Evolutionary conservation across 1,284 basidiomycete species (phyloP), one percentile per base, ranked within the genome.

Genomic region (Pseudozyma pruni): DNA sequence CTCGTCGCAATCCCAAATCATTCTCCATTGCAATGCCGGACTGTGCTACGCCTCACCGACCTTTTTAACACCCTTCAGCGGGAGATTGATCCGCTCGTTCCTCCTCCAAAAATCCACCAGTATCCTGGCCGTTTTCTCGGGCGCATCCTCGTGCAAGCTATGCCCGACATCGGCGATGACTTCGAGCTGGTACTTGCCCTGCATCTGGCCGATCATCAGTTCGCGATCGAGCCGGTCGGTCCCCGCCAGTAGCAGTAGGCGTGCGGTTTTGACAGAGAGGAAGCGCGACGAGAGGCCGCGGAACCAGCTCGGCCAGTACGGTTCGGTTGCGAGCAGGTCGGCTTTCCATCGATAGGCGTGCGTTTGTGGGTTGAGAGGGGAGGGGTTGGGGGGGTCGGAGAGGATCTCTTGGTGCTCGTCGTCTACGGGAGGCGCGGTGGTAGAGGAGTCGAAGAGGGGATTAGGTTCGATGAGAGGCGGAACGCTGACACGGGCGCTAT

Each of bases 151-250:
- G 53, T 98, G 95, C 39, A 98, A 83, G 84, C 95, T 91, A 80
- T 98, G 95, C 0, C 95, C 95, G 0, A 93, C 92, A 19, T 89
- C 89, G 4, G 88, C 87, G 66, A 96, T 87, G 23, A 98, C 93
- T 20, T 88, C 89, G 75, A 97, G 87, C 83, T 98, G 95, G 84
- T 97, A 98, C 82, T 97, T 97, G 56, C 78, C 79, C 62, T 84
- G 84, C 95, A 98, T 98, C 83, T 98, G 95, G 0, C 94, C 96
- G 45, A 98, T 94, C 91, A 96, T 97, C 37, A 98, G 86, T 70
- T 92, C 90, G 72, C 89, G 90, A 81, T 98, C 96, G 2, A 98
- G 87, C 8, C 94, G 86, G 76, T 98, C 95, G 9, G 94, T 90
- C 0, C 94, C 94, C 0, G 96, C 95, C 11, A 98, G 86, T 4